phyloP scores from a whole-genome alignment of 768 basidiomycete species.

The Xerocomus brunneocitrinus region DNA sequence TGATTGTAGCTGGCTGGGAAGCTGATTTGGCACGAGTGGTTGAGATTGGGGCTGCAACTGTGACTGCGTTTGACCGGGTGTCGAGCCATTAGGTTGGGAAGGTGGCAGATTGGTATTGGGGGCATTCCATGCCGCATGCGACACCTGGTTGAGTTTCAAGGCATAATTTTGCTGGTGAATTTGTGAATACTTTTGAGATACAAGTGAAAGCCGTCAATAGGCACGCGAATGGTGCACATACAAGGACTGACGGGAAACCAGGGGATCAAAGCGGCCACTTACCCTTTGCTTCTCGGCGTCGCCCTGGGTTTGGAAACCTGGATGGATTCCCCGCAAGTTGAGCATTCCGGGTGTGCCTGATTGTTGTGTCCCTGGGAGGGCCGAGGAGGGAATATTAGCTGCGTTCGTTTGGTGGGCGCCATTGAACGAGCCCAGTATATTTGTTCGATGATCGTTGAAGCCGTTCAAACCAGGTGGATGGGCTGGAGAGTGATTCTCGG shows the following conservation, averaged over 20 bases:
- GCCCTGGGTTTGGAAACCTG: conserved; percentile 48
- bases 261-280: conserved; percentile 27
- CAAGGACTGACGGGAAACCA: background rate
- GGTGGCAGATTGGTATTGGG: conserved; percentile 44
- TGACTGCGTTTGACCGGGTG: conserved; percentile 21
- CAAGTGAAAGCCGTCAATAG: background rate
- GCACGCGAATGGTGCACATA: conserved; percentile 1
- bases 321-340: conserved; percentile 43
- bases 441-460: conserved; percentile 53
- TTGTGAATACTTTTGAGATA: conserved; percentile 5
- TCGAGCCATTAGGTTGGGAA: conserved; percentile 27
- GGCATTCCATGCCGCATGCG: conserved; percentile 62
- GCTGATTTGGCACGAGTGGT: conserved; percentile 20
- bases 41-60: conserved; percentile 26
- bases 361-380: conserved; percentile 42
- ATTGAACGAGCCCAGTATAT: conserved; percentile 47
- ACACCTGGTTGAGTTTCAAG: conserved; percentile 59
- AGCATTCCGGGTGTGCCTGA: conserved; percentile 64
- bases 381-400: conserved; percentile 18
- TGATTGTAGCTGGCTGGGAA: conserved; percentile 17
- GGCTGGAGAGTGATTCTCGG: conserved; percentile 31
- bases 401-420: conserved; percentile 23
- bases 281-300: conserved; percentile 71
- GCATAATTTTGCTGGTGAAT: conserved; percentile 50
- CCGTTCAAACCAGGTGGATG: conserved; percentile 82